Percentiles rank a stretch among this genome's conserved stretches.
Conservation (phyloP, 2,329 filamentous ascomycete species). For the Penicillium janthinellum region DNA sequence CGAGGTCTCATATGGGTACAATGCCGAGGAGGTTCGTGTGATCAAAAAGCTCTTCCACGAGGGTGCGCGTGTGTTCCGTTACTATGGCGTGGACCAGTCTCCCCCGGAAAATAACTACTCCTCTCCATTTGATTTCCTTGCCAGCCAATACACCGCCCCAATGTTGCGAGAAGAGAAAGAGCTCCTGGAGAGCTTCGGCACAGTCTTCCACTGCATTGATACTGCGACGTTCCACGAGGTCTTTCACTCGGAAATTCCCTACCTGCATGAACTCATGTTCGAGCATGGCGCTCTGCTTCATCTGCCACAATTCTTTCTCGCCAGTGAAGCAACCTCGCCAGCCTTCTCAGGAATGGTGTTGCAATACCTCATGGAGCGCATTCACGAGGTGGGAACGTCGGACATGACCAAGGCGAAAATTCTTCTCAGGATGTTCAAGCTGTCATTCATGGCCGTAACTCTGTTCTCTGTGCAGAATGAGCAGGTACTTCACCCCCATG, state of each 20-base stretch:
- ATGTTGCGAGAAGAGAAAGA: constrained; percentile 97
- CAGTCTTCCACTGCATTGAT: constrained; percentile 97
- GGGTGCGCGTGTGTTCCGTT: constrained; percentile 92
- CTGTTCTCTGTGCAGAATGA: constrained; percentile 94
- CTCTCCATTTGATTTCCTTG: constrained; percentile 87
- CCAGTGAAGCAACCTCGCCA: constrained; percentile 96
- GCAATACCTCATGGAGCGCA: constrained; percentile 94
- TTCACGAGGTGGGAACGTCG: constrained; percentile 89
- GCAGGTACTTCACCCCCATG: constrained; percentile 89
- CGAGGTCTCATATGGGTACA: constrained; percentile 94
- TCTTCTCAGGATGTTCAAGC: constrained; percentile 88
- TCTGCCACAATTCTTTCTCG: constrained; percentile 95
- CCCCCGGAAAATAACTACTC: constrained; percentile 71
- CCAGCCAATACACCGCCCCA: constrained; percentile 91
- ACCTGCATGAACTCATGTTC: constrained; percentile 96
- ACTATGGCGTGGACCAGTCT: constrained; percentile 88
- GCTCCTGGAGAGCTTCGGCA: constrained; percentile 93
- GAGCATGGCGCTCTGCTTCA: constrained; percentile 92
- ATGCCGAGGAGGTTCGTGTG: constrained; percentile 93
- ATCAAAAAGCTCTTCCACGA: constrained; percentile 97
- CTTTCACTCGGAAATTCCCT: constrained; percentile 95
- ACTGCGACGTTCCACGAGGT: constrained; percentile 98
- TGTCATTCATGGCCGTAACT: constrained; percentile 99
- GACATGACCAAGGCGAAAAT: constrained; percentile 94
- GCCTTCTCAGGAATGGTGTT: constrained; percentile 98